phyloP scores from a whole-genome alignment of 2,329 filamentous ascomycete genomes.

The Blastomyces parvus region DNA sequence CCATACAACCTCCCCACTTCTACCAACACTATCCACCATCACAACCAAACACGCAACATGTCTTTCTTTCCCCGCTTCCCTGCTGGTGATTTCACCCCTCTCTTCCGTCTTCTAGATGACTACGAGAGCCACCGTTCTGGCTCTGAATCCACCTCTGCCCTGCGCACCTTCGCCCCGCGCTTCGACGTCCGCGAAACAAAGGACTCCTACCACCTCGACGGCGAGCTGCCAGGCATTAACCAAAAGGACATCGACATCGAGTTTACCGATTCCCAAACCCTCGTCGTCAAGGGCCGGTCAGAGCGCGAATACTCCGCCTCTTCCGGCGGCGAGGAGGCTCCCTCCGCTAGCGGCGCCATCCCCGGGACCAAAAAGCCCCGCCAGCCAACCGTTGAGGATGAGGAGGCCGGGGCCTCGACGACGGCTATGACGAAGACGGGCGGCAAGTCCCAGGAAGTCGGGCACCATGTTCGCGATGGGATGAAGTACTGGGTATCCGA shows the following conservation, averaged over 20 bases:
- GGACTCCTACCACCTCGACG: constrained; percentile 36
- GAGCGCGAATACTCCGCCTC: constrained; percentile 26
- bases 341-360: not conserved
- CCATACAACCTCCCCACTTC: not conserved
- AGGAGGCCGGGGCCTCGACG: constrained; percentile 30
- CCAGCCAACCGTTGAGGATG: constrained; percentile 48
- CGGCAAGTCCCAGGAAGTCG: constrained; percentile 1
- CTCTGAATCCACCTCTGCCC: constrained; percentile 5
- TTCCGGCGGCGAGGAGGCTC: constrained; percentile 15
- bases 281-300: constrained; percentile 35
- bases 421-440: not conserved
- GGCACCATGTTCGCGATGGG: constrained; percentile 17
- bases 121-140: constrained; percentile 27
- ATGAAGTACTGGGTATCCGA: constrained; percentile 48
- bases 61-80: constrained; percentile 31
- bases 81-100: constrained; percentile 29
- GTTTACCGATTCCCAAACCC: constrained; percentile 37
- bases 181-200: constrained; percentile 39
- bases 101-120: constrained; percentile 37
- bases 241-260: constrained; percentile 39
- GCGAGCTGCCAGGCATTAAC: constrained; percentile 37
- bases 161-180: constrained; percentile 29
- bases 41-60: constrained; percentile 26
- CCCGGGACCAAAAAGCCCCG: constrained; percentile 17
- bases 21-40: not conserved